Evolutionary conservation across 2,329 filamentous ascomycete species (phyloP), one percentile per base, ranked within the genome.

Genomic region (Lasiodiplodia theobromae): DNA sequence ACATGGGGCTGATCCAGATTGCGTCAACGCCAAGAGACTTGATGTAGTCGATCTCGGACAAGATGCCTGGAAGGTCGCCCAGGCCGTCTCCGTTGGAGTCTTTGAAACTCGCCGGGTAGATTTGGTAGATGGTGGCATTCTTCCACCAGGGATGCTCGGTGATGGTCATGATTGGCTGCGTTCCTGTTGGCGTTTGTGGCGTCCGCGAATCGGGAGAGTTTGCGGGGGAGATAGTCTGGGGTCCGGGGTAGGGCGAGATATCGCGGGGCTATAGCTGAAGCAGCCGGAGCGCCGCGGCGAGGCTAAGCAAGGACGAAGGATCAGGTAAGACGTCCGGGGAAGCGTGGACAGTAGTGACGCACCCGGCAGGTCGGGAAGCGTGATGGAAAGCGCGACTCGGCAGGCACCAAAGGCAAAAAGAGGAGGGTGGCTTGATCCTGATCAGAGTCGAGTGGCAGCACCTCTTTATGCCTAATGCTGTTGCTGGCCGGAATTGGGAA

Each of bases 31-130:
- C 81, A 25, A 88, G 81, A 2, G 82, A 77, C 70, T 84, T 80
- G 69, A 88, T 80, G 71, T 88, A 88, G 73, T 87, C 85, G 21
- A 88, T 78, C 60, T 85, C 82, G 18, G 83, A 84, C 62, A 87
- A 86, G 71, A 89, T 87, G 47, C 87, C 87, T 57, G 82, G 82
- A n/a, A 89, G 77, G 70, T 88, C 86, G 51, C 87, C 87, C 57
- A 84, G 77, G 5, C 87, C 87, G 68, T 86, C 83, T 51, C 84
- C 85, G 23, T 85, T 87, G 52, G 84, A 85, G 74, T 88, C 87
- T 70, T 87, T 84, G 79, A 89, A 89, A 31, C 85, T 87, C n/a
- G 87, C 84, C 2, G 87, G 86, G 74, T 89, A 89, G 70, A 89
- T 84, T 71, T 89, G 86, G 60, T 64, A 64, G 60, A 64, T 64